phyloP scores from a whole-genome alignment of 208 protist species.

The Zelonia costaricensis region DNA sequence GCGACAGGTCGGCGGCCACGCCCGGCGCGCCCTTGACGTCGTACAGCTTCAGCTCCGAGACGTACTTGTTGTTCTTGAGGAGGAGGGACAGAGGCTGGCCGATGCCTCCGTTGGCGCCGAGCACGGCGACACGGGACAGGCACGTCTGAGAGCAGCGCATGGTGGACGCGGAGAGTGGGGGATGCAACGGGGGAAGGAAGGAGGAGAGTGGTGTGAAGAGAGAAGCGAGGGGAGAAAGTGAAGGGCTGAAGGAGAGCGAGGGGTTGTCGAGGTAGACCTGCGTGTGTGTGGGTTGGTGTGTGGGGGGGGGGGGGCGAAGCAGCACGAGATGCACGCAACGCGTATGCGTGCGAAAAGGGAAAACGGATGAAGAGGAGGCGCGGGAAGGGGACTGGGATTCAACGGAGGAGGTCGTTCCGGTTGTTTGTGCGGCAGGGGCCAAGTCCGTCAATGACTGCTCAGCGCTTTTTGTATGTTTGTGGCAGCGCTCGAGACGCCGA shows the following conservation, averaged over 20 bases:
- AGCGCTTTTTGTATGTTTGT: no score
- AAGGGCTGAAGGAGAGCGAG: neutral
- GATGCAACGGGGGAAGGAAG: neutral
- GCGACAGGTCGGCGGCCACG: constrained; percentile 89
- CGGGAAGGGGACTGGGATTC: no score
- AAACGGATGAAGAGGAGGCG: no score
- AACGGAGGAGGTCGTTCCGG: no score
- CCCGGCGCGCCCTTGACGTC: constrained; percentile 84
- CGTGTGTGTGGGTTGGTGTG: neutral
- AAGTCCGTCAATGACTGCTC: no score
- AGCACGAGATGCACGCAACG: no score
- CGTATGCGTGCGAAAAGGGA: no score
- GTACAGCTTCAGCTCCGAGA: constrained; percentile 86
- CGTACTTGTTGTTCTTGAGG: constrained; percentile 82
- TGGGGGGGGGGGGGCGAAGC: no score
- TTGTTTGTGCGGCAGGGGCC: no score
- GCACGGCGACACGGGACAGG: constrained; percentile 79
- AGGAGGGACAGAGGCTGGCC: constrained; percentile 96
- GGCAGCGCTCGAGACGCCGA: no score
- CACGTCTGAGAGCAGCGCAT: constrained; percentile 31
- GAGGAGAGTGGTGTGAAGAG: neutral
- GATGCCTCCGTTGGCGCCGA: constrained; percentile 96
- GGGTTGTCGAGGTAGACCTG: neutral
- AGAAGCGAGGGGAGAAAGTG: neutral
- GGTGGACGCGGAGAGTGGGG: no score